phyloP scores from a whole-genome alignment of 2,329 filamentous ascomycete species.

The Juglanconis oblonga region DNA sequence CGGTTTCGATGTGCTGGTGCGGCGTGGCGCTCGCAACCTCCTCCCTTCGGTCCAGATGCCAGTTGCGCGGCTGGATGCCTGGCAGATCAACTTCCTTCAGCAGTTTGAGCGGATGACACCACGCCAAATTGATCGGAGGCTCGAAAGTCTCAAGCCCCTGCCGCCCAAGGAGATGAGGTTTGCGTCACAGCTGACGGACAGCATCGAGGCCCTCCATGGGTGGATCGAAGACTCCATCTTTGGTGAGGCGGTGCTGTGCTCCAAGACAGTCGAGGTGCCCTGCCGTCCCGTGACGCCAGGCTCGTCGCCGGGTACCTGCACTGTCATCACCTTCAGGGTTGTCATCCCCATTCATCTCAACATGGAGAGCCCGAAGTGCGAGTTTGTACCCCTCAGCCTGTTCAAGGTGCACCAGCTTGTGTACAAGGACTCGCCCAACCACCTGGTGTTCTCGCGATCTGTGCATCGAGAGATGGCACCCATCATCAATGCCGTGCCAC shows the following conservation, averaged over 20 bases:
- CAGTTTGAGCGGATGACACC: slow-evolving; percentile 46
- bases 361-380: slow-evolving; percentile 39
- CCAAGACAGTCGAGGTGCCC: slow-evolving; percentile 41
- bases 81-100: slow-evolving; percentile 53
- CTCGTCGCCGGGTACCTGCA: slow-evolving; percentile 22
- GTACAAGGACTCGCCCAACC: slow-evolving; percentile 50
- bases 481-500: slow-evolving; percentile 35
- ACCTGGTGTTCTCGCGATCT: slow-evolving; percentile 57
- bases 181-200: slow-evolving; percentile 39
- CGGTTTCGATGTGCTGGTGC: slow-evolving; percentile 63
- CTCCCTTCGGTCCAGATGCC: slow-evolving; percentile 59
- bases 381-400: slow-evolving; percentile 47
- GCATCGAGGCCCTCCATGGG: slow-evolving; percentile 38
- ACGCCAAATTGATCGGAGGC: slow-evolving; percentile 33
- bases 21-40: slow-evolving; percentile 53
- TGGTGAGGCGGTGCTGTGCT: slow-evolving; percentile 42
- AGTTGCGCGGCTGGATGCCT: slow-evolving; percentile 48
- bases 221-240: slow-evolving; percentile 44
- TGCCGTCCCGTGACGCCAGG: slow-evolving; percentile 28
- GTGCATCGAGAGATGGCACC: slow-evolving; percentile 60
- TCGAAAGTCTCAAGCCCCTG: slow-evolving; percentile 35
- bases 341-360: slow-evolving; percentile 48
- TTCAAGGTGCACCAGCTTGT: slow-evolving; percentile 57
- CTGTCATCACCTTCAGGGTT: slow-evolving; percentile 43
- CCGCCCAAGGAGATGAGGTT: slow-evolving; percentile 42